Conservation (phyloP, 129 eudicot species). For the Pseudognaphalium luteoalbum region DNA sequence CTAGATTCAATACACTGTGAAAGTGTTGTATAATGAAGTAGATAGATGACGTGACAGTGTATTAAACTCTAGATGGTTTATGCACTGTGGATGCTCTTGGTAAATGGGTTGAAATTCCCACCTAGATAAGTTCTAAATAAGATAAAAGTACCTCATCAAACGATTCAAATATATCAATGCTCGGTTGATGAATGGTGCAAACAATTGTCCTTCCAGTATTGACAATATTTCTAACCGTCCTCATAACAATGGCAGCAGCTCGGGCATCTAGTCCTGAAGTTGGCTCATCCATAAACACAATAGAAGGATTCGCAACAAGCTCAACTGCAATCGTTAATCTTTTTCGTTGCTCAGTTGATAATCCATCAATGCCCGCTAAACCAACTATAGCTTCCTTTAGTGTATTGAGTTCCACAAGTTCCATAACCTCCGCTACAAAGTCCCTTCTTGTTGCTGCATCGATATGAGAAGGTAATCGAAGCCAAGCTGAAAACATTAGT, state of each 20-base stretch:
- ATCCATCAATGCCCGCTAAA: constrained; percentile 81
- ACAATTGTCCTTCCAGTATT: constrained; percentile 95
- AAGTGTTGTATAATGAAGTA: too few species aligned
- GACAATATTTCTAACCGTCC: constrained; percentile 93
- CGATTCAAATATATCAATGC: constrained; percentile 95
- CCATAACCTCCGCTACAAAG: constrained; percentile 86
- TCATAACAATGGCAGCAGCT: constrained; percentile 97
- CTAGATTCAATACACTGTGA: too few species aligned
- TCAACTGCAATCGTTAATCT: constrained; percentile 95
- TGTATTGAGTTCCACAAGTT: constrained; percentile 81
- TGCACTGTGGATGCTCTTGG: background rate
- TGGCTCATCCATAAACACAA: constrained; percentile 98
- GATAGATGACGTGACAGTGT: too few species aligned
- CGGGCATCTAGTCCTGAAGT: constrained; percentile 99
- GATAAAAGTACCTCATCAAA: constrained; percentile 75
- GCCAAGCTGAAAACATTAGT: constrained; percentile 83
- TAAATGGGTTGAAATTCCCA: background rate
- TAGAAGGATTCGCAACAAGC: constrained; percentile 94
- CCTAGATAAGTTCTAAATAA: background rate
- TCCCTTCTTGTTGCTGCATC: constrained; percentile 53
- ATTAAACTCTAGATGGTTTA: too few species aligned
- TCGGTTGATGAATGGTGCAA: constrained; percentile 98
- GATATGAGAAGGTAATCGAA: constrained; percentile 79
- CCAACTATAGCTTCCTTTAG: constrained; percentile 76
- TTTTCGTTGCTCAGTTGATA: constrained; percentile 93